Evolutionary conservation across 169 alveolate species (phyloP).

Genomic region (Plasmodium reichenowi): DNA sequence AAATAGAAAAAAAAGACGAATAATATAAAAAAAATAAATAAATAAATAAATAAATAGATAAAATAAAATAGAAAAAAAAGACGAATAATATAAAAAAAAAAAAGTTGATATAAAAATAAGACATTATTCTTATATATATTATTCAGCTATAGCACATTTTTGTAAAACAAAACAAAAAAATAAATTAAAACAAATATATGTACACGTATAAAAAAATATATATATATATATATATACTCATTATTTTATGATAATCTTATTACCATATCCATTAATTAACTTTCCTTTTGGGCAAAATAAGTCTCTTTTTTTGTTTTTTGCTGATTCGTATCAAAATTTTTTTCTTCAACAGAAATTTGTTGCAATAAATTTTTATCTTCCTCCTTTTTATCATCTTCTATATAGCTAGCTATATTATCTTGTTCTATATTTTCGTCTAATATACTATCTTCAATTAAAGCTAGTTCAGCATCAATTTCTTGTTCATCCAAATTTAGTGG

Average conservation of each 20-base stretch:
- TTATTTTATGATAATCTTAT: neutral
- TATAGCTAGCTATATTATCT: slow-evolving; percentile 42
- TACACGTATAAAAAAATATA: neutral
- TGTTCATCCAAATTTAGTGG: slow-evolving; percentile 61
- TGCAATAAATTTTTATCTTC: slow-evolving; percentile 9
- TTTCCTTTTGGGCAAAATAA: slow-evolving; percentile 46
- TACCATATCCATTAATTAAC: neutral
- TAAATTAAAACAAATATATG: neutral
- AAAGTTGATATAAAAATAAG: too few species aligned
- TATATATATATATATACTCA: neutral
- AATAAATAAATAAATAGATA: too few species aligned
- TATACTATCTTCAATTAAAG: slow-evolving; percentile 72
- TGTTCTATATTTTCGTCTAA: slow-evolving; percentile 65
- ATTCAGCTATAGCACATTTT: neutral
- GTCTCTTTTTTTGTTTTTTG: slow-evolving; percentile 21
- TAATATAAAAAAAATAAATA: too few species aligned
- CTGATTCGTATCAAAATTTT: neutral
- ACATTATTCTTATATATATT: neutral
- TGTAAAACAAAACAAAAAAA: neutral
- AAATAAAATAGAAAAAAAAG: too few species aligned
- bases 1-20: too few species aligned
- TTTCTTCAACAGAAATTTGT: slow-evolving; percentile 6
- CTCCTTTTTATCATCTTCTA: slow-evolving; percentile 41
- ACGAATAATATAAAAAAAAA: too few species aligned
- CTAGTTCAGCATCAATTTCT: slow-evolving; percentile 74